phyloP scores from a whole-genome alignment of 2,329 filamentous ascomycete genomes.

The Botryotinia calthae region DNA sequence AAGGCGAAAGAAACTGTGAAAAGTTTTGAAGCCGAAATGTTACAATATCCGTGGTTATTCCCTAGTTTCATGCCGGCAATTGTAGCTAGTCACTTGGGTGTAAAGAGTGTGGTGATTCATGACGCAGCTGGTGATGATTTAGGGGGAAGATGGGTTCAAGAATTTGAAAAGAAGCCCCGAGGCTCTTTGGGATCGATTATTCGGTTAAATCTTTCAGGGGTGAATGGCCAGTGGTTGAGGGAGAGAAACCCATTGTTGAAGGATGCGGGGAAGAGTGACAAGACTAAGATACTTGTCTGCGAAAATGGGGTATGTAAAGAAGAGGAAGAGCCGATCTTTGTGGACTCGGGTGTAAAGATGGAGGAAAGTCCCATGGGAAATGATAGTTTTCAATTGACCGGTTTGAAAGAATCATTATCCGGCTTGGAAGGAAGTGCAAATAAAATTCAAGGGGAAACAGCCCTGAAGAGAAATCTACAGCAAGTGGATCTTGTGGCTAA shows the following conservation, averaged over 20 bases:
- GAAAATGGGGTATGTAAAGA: conserved; percentile 47
- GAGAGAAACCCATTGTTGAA: conserved; percentile 46
- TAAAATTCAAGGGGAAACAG: not conserved
- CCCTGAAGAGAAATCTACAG: not conserved
- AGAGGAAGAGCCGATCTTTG: conserved; percentile 28
- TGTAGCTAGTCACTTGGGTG: conserved; percentile 68
- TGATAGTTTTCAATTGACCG: not conserved
- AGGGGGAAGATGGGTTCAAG: conserved; percentile 36
- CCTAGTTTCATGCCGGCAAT: conserved; percentile 74
- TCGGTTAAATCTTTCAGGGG: conserved; percentile 30
- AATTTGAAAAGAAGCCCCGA: conserved; percentile 36
- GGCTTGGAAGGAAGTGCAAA: not conserved
- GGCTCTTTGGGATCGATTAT: conserved; percentile 32
- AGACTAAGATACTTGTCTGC: conserved; percentile 47
- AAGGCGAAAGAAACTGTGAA: conserved; percentile 72
- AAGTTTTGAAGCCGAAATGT: conserved; percentile 86
- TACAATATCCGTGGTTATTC: conserved; percentile 92
- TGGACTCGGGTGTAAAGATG: conserved; percentile 10
- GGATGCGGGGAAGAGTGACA: conserved; percentile 38
- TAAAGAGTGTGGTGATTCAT: conserved; percentile 54
- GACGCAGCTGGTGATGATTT: conserved; percentile 28
- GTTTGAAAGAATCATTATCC: conserved; percentile 1
- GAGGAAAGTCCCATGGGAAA: not conserved
- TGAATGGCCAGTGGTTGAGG: conserved; percentile 46
- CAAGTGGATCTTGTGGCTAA: not conserved